phyloP scores from a whole-genome alignment of 2,329 filamentous ascomycete species.

The Blastomyces percursus region DNA sequence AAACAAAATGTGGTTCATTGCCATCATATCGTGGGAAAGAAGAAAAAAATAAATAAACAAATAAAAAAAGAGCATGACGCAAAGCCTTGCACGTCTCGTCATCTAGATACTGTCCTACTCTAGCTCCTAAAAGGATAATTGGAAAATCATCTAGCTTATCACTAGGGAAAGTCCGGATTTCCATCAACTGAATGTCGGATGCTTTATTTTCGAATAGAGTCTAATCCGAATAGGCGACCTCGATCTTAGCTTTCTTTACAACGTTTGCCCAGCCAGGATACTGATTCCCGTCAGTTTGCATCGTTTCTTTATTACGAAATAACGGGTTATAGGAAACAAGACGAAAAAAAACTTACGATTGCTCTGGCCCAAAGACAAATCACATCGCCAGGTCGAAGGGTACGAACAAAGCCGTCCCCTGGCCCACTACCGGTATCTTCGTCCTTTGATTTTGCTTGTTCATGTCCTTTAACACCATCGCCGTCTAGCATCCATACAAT shows the following conservation, averaged over 20 bases:
- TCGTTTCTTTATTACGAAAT: background rate
- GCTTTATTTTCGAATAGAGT: background rate
- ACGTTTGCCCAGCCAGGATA: constrained; percentile 4
- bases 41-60: no score
- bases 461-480: background rate
- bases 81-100: background rate
- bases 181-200: background rate
- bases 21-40: background rate
- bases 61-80: background rate
- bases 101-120: background rate
- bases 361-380: constrained; percentile 5
- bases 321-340: background rate
- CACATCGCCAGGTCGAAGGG: constrained; percentile 3
- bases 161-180: background rate
- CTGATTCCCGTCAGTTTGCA: background rate
- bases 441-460: background rate
- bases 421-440: constrained; percentile 1
- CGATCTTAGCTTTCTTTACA: constrained; percentile 1
- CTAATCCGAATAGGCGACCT: constrained; percentile 4
- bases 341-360: background rate
- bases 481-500: background rate
- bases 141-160: background rate
- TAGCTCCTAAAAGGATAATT: background rate
- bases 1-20: background rate
- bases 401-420: constrained; percentile 1